phyloP scores from a whole-genome alignment of 192 early-diverging fungal genomes.

The Coemansia sp. region DNA sequence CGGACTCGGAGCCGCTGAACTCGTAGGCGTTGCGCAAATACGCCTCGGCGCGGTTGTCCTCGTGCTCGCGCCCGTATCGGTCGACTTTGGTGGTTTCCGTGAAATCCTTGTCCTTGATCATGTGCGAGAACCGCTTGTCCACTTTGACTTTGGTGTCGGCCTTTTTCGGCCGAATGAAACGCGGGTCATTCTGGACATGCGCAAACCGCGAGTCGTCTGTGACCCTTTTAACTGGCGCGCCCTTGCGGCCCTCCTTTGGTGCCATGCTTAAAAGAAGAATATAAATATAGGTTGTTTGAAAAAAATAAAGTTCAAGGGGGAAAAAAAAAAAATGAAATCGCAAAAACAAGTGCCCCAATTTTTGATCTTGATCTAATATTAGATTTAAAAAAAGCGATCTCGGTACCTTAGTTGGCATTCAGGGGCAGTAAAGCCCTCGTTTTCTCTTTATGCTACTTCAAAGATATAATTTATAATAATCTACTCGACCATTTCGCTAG shows the following conservation, averaged over 20 bases:
- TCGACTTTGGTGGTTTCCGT: conserved; percentile 51
- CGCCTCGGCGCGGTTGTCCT: conserved; percentile 35
- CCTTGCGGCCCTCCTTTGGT: conserved; percentile 9
- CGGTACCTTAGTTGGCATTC: neutral
- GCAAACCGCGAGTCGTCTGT: conserved; percentile 74
- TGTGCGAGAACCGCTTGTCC: conserved; percentile 83
- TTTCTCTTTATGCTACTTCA: neutral
- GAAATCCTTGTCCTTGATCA: conserved; percentile 77
- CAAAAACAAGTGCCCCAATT: neutral
- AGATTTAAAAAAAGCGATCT: neutral
- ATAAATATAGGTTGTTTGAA: neutral
- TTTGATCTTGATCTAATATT: neutral
- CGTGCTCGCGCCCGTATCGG: conserved; percentile 31
- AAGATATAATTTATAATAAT: neutral
- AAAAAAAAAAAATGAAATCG: neutral
- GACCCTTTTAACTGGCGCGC: conserved; percentile 44
- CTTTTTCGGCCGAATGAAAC: conserved; percentile 76
- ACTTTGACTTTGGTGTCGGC: conserved; percentile 80
- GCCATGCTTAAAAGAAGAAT: conserved; percentile 23
- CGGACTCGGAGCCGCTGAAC: conserved; percentile 53
- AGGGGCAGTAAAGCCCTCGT: neutral
- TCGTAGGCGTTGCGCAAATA: conserved; percentile 51
- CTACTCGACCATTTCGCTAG: neutral
- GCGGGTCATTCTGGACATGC: conserved; percentile 79
- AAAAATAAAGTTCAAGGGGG: neutral